Evolutionary conservation across 2,329 filamentous ascomycete genomes (phyloP), one percentile per base, ranked within the genome.

Genomic region (Lithohypha guttulata): DNA sequence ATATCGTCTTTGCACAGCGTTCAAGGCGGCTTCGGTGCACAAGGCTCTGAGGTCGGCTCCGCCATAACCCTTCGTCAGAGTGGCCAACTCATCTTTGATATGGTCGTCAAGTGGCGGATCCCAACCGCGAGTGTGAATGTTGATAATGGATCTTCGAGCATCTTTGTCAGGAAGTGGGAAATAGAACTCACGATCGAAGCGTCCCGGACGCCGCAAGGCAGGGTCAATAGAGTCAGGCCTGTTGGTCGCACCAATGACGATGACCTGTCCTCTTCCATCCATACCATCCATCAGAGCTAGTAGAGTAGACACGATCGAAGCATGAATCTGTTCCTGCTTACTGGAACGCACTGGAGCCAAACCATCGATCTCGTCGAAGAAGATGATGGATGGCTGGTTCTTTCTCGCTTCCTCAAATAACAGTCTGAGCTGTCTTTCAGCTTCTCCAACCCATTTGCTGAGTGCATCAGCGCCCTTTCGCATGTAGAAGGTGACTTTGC

Each of bases 401-500:
- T 86, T 91, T 45, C 89, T 75, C 11, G 91, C 91, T 61, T 98
- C 91, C 53, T 96, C 91, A 49, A 98, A 98, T 4, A 98, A 71
- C 42, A 96, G 66, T 31, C 91, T 79, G 39, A 98, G 74, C 58
- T 98, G 91, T 61, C 89, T 81, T 63, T 98, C 91, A 7, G 93
- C 91, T 62, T 98, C 91, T 56, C 91, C 91, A 37, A 98, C 91
- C 91, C 91, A 98, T 63, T 98, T 98, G 61, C 87, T 95, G 46
- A 98, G 68, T 11, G 87, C 87, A 70, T 98, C 91, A 17, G 91
- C 93, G 57, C 91, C 93, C 62, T 98, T 98, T 44, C 91, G 81
- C 91, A 98, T 98, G 62, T 96, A 98, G 53, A 98, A 98, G 0
- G 87, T 96, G 47, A 98, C 91, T 59, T 96, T 96, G 50, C 81